phyloP scores from a whole-genome alignment of 1,139 yeast species.

The Blastobotrys elegans region DNA sequence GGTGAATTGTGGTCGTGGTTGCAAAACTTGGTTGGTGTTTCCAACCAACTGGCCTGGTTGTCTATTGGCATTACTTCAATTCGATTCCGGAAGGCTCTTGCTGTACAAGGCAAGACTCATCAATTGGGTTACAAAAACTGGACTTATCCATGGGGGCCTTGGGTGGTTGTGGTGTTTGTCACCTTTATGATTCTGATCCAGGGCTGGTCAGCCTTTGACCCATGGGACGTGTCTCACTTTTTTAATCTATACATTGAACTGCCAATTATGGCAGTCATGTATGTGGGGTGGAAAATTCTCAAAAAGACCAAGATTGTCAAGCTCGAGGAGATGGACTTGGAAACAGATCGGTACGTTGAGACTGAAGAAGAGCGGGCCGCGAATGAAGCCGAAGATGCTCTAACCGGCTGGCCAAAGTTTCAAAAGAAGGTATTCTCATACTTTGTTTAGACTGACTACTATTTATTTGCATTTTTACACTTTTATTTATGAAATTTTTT shows the following conservation, averaged over 20 bases:
- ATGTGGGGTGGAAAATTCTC: conserved; percentile 45
- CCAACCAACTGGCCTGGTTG: conserved; percentile 52
- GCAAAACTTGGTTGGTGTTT: conserved; percentile 59
- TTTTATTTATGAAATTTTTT: conserved; percentile 9
- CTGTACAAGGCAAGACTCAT: conserved; percentile 28
- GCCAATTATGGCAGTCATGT: conserved; percentile 45
- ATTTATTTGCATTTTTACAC: conserved; percentile 3
- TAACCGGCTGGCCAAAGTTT: conserved; percentile 36
- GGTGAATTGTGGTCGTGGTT: conserved; percentile 58
- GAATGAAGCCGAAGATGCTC: conserved; percentile 38
- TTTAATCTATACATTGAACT: conserved; percentile 46
- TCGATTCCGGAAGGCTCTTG: conserved; percentile 46
- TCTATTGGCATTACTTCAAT: conserved; percentile 45
- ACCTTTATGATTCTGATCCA: conserved; percentile 50
- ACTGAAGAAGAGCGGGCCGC: conserved; percentile 45
- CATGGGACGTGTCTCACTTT: conserved; percentile 51
- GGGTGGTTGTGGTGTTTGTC: conserved; percentile 46
- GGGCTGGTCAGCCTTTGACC: conserved; percentile 59
- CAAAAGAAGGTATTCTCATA: conserved; percentile 36
- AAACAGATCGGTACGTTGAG: conserved; percentile 51
- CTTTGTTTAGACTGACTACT: conserved; percentile 24
- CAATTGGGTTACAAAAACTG: conserved; percentile 41
- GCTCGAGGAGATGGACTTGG: conserved; percentile 56
- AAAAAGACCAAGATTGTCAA: conserved; percentile 47
- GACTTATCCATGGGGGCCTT: conserved; percentile 63